A percentile compares a stretch with the other conserved stretches of the same genome.
Evolutionary conservation across 1,284 basidiomycete genomes (phyloP).

Genomic region (Ceratobasidium theobromae): DNA sequence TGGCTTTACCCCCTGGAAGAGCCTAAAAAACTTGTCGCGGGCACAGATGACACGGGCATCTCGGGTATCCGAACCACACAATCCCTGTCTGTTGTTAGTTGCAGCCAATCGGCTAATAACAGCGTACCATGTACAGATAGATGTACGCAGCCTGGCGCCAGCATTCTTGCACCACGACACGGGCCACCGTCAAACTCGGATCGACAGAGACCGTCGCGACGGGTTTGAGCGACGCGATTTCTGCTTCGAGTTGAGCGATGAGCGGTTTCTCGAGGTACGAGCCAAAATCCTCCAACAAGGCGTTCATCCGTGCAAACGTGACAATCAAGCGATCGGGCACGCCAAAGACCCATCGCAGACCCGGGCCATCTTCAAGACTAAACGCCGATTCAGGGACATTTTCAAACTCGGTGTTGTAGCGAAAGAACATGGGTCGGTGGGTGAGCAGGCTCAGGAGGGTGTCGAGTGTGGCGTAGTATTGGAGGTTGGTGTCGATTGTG

Average conservation of each 20-base stretch:
- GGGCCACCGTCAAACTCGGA: neutral
- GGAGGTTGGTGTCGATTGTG: neutral
- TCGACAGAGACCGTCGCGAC: neutral
- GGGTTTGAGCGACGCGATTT: neutral
- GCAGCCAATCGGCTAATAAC: neutral
- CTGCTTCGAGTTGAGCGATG: neutral
- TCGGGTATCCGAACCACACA: neutral
- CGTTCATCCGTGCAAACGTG: conserved; percentile 6
- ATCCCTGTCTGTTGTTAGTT: neutral
- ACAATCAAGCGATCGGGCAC: neutral
- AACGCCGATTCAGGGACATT: neutral
- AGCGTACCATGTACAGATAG: conserved; percentile 6
- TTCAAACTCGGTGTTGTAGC: neutral
- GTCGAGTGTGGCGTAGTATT: conserved; percentile 2
- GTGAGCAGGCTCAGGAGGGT: neutral
- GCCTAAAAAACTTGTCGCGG: neutral
- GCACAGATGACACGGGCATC: neutral
- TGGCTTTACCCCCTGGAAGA: neutral
- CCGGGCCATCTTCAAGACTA: neutral
- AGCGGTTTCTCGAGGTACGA: neutral
- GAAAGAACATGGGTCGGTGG: neutral
- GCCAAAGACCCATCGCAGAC: conserved; percentile 10
- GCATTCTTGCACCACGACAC: conserved; percentile 8
- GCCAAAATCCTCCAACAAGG: neutral
- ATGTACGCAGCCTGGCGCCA: conserved; percentile 4